A percentile compares a stretch with the other conserved stretches of the same genome.
phyloP scores from a whole-genome alignment of 768 basidiomycete genomes.

The Boletus sp. region DNA sequence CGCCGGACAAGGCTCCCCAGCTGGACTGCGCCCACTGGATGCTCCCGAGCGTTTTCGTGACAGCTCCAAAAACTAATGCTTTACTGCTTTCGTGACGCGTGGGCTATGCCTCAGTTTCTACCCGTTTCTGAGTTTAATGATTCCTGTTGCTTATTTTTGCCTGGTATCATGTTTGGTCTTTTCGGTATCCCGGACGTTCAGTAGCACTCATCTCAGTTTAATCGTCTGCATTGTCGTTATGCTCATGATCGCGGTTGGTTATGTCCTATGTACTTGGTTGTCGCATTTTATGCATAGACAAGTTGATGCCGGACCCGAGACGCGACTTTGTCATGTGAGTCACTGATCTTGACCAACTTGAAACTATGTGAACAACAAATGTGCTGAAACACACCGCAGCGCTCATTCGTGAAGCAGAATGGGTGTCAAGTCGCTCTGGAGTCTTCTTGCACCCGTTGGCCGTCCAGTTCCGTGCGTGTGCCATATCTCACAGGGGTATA shows the following conservation, averaged over 20 bases:
- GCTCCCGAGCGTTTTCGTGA: slow-evolving; percentile 24
- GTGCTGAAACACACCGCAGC: background rate
- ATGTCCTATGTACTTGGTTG: slow-evolving; percentile 7
- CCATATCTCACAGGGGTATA: background rate
- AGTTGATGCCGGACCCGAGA: background rate
- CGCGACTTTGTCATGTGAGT: slow-evolving; percentile 6
- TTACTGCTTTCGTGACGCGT: background rate
- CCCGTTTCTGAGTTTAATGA: slow-evolving; percentile 10
- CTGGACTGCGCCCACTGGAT: slow-evolving; percentile 34
- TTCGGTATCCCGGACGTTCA: slow-evolving; percentile 12
- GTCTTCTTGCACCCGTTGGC: slow-evolving; percentile 86
- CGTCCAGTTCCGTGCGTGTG: slow-evolving; percentile 81
- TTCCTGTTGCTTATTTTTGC: slow-evolving; percentile 13
- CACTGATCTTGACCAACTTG: too few species aligned
- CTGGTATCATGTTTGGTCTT: slow-evolving; percentile 17
- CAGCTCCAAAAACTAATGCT: slow-evolving; percentile 26
- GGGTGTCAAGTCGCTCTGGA: slow-evolving; percentile 99
- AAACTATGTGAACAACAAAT: background rate
- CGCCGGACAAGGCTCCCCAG: slow-evolving; percentile 54
- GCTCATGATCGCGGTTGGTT: background rate
- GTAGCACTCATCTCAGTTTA: slow-evolving; percentile 15
- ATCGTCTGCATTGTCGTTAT: slow-evolving; percentile 19
- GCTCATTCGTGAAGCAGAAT: slow-evolving; percentile 38
- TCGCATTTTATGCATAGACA: slow-evolving; percentile 6
- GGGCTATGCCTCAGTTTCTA: slow-evolving; percentile 10